Base-by-base conservation (phyloP, 2,329 filamentous ascomycete genomes). In the Stylonectria norvegica region DNA sequence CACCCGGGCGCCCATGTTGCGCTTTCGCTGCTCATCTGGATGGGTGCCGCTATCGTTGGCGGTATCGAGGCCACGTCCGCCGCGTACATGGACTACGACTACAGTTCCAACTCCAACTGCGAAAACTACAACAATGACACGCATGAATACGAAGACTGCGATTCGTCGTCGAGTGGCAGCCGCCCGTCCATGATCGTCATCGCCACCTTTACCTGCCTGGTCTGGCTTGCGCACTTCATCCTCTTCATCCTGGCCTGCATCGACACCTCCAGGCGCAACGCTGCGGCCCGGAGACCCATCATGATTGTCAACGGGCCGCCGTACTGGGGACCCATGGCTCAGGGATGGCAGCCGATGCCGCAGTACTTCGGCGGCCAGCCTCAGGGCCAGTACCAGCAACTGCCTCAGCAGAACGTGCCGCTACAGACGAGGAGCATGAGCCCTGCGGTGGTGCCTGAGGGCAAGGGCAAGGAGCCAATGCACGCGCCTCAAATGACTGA, bases 1-100 rank as follows among this genome's bases (percentile, higher is more conserved):
- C 67, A 69, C 37, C 69, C 71, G 1, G 70, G 67, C 18, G 65
- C 63, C 6, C 68, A 72, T 33, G 65, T 73, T 22, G 66, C 54
- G 37, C 28, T 69, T 11, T 66, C 65, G 20, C 65, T 73, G 3
- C 35, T 72, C 44, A 55, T 72, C 39, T 71, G 66, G 63, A 47
- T 72, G 5, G 41, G 53, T 16, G 54, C 59, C n/a, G 32, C 53
- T 25, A 19, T 58, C 10, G 42, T 60, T 3, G 56, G 58, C 22
- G 55, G 47, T 32, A 30, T 60, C 17, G 43, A 60, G 31, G 37
- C 43, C 16, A 42, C 53, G 14, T 41, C 52, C 8, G 30, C 47
- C 25, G 36, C 52, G 28, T 47, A 45, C 30, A 10, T 33, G 11
- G 23, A 16, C 12, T 34, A 52, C 22, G 34, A 49, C 35, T 40